Conservation (phyloP, 2,329 filamentous ascomycete species). For the Fusarium sp. region DNA sequence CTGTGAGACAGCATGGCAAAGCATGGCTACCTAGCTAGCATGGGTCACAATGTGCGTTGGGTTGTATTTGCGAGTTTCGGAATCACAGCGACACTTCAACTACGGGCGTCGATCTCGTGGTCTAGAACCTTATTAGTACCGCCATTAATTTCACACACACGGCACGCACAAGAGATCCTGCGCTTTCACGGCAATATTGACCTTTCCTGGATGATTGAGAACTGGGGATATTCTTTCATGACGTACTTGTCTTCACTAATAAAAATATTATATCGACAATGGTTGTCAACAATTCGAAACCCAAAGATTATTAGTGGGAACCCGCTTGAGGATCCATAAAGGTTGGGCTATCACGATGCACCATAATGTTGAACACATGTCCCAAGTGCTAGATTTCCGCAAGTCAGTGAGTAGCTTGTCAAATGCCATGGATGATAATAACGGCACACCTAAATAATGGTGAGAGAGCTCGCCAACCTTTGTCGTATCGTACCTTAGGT, state of each 20-base stretch:
- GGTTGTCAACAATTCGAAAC: neutral
- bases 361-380: neutral
- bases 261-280: neutral
- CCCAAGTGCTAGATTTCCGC: neutral
- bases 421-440: neutral
- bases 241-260: neutral
- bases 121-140: conserved; percentile 18
- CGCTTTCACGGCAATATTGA: neutral
- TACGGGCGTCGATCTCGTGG: conserved; percentile 25
- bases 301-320: neutral
- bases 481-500: neutral
- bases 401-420: neutral
- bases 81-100: neutral
- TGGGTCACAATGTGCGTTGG: neutral
- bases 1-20: neutral
- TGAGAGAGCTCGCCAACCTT: neutral
- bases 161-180: neutral
- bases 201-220: neutral
- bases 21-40: neutral
- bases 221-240: neutral
- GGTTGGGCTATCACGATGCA: neutral
- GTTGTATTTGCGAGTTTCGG: conserved; percentile 9
- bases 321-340: neutral
- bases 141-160: neutral
- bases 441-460: neutral